Evolutionary conservation across 2,329 filamentous ascomycete species (phyloP).

Genomic region (Colletotrichum tabaci): DNA sequence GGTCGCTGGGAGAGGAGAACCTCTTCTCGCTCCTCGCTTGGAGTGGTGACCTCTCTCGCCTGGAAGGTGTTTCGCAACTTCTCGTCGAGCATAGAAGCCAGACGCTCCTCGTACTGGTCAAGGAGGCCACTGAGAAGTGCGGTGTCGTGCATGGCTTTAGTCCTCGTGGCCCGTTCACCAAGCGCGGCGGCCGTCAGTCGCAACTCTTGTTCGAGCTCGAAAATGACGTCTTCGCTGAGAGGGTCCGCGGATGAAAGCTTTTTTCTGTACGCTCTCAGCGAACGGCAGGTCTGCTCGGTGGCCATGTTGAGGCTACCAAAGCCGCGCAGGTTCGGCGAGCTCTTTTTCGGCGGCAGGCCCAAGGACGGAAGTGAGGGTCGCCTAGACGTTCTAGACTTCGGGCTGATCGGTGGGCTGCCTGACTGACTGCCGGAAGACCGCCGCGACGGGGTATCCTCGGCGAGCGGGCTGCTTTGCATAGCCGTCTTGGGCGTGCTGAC

Average conservation of each 20-base stretch:
- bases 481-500: constrained; percentile 55
- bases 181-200: constrained; percentile 74
- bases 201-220: constrained; percentile 76
- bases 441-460: constrained; percentile 64
- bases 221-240: constrained; percentile 70
- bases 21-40: constrained; percentile 54
- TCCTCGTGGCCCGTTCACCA: constrained; percentile 69
- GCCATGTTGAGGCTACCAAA: constrained; percentile 73
- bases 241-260: constrained; percentile 71
- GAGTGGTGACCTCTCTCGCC: constrained; percentile 49
- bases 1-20: constrained; percentile 45
- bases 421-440: constrained; percentile 62
- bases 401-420: constrained; percentile 66
- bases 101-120: constrained; percentile 81
- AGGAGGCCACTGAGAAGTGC: constrained; percentile 73
- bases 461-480: constrained; percentile 59
- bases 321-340: constrained; percentile 63
- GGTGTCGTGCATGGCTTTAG: constrained; percentile 69
- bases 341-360: constrained; percentile 63
- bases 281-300: constrained; percentile 75
- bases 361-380: constrained; percentile 70
- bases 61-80: constrained; percentile 70
- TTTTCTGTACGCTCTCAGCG: constrained; percentile 74
- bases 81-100: constrained; percentile 81
- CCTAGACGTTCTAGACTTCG: constrained; percentile 61